These are phyloP conservation scores for Trichoderma sp. DNA, from an alignment of 2,329 filamentous ascomycete genomes.

Conservation along the genomic window DNA sequence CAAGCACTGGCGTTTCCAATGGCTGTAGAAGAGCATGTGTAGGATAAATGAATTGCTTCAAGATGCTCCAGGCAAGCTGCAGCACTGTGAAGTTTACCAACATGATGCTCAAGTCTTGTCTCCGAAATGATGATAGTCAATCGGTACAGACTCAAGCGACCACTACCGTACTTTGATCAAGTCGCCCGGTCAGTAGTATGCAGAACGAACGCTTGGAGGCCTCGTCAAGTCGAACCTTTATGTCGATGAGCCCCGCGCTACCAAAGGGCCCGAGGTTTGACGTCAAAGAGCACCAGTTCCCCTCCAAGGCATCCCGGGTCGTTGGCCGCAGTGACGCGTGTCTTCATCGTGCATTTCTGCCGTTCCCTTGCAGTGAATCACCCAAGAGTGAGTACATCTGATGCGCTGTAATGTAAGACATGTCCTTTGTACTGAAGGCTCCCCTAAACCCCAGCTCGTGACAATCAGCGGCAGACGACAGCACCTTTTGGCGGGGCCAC, in stretches of 20 bases:
- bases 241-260: conserved; percentile 18
- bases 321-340: no score
- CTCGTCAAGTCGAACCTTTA: neutral
- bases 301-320: no score
- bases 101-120: neutral
- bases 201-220: neutral
- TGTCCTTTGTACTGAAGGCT: neutral
- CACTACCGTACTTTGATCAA: no score
- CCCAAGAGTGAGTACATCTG: no score
- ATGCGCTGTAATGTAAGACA: no score
- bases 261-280: conserved; percentile 16
- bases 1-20: conserved; percentile 23
- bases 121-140: no score
- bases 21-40: conserved; percentile 13
- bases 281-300: conserved; percentile 4
- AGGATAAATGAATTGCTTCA: conserved; percentile 3
- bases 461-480: neutral
- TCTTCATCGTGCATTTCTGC: no score
- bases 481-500: conserved; percentile 17
- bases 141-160: no score
- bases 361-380: no score
- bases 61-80: neutral
- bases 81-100: neutral
- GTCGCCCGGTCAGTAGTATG: no score
- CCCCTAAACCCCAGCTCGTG: neutral